Conservation (phyloP, 169 alveolate species). For the Perkinsus marinus region DNA sequence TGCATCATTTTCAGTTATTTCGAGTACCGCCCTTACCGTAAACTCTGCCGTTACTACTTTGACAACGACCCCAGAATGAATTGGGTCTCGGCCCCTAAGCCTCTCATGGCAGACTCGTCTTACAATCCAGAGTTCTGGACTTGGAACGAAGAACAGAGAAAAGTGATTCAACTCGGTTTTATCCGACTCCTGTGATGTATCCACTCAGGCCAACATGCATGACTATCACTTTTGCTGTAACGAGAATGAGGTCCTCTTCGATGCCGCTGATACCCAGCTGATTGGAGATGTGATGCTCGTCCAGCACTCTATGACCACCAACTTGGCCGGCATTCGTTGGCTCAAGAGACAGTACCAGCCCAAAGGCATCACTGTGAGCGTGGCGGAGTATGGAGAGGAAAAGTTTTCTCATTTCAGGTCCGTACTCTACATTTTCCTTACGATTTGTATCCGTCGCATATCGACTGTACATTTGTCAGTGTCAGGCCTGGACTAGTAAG, state of each 20-base stretch:
- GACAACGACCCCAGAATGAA: slow-evolving; percentile 1
- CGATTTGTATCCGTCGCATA: slow-evolving; percentile 7
- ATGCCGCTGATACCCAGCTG: slow-evolving; percentile 1
- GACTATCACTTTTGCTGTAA: not conserved
- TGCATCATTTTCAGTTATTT: not conserved
- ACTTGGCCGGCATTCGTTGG: slow-evolving; percentile 8
- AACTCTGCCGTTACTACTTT: not conserved
- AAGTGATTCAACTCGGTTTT: not conserved
- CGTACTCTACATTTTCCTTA: slow-evolving; percentile 5
- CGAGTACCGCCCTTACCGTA: slow-evolving; percentile 6
- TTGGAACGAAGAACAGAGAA: not conserved
- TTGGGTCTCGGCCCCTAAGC: slow-evolving; percentile 5
- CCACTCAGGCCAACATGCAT: not conserved
- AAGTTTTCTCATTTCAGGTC: not conserved
- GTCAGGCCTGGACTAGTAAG: not conserved
- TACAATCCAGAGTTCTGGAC: slow-evolving; percentile 6
- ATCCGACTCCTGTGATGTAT: not conserved
- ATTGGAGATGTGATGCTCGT: slow-evolving; percentile 7
- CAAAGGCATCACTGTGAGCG: not conserved
- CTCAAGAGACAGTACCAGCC: slow-evolving; percentile 1
- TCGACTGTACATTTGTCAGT: slow-evolving; percentile 3
- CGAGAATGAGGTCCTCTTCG: not conserved
- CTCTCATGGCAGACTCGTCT: not conserved
- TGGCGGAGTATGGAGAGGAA: no score
- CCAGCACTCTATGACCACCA: slow-evolving; percentile 3